Percentiles rank a stretch among this genome's conserved stretches.
Conservation (phyloP, 768 basidiomycete species). For the Leccinellum rugosiceps region DNA sequence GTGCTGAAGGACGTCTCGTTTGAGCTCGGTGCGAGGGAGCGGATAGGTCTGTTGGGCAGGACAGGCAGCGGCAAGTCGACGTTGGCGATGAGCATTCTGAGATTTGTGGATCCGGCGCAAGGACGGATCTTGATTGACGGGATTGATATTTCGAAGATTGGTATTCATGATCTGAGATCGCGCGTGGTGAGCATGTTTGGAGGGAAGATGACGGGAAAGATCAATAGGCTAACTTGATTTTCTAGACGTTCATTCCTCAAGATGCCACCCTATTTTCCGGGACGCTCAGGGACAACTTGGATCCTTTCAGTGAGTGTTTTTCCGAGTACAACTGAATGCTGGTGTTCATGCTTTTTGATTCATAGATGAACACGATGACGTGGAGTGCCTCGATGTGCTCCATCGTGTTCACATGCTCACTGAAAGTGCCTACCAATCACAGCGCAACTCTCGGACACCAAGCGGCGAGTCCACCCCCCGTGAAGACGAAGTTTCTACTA, state of each 20-base stretch:
- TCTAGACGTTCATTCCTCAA: constrained; percentile 74
- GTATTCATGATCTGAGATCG: constrained; percentile 78
- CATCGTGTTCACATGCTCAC: constrained; percentile 76
- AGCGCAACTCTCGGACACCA: constrained; percentile 46
- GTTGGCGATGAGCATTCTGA: constrained; percentile 79
- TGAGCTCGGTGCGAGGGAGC: constrained; percentile 63
- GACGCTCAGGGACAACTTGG: constrained; percentile 70
- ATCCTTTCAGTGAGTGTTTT: constrained; percentile 54
- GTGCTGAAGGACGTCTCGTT: constrained; percentile 79
- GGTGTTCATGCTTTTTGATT: background rate
- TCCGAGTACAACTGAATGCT: background rate
- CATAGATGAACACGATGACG: constrained; percentile 71
- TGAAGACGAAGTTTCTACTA: constrained; percentile 39
- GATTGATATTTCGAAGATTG: constrained; percentile 83
- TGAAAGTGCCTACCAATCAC: constrained; percentile 46
- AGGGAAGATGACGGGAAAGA: background rate
- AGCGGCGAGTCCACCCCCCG: constrained; percentile 44
- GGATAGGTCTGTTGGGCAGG: constrained; percentile 77
- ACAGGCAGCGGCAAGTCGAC: constrained; percentile 85
- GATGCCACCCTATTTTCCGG: constrained; percentile 81
- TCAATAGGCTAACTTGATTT: background rate
- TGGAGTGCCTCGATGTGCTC: constrained; percentile 77
- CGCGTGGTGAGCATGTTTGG: constrained; percentile 51
- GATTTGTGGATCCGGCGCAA: constrained; percentile 76
- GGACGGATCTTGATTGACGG: constrained; percentile 85